These are phyloP conservation scores for Inga laurina DNA, from an alignment of 306 rosid species.

Conservation along the genomic window DNA sequence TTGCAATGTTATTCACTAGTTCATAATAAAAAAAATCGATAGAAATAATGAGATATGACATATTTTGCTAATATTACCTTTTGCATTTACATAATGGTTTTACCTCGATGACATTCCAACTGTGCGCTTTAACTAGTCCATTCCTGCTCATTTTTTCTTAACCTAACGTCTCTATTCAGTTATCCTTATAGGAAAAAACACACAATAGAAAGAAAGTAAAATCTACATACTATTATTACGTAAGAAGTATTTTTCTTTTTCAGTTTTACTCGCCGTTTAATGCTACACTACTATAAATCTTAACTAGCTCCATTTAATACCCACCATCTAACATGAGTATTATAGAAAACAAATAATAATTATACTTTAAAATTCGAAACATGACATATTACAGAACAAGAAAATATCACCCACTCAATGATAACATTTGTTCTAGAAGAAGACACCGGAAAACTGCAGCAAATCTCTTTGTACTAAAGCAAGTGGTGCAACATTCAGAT, in stretches of 20 bases:
- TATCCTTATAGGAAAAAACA: background rate
- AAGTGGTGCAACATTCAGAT: conserved; percentile 8
- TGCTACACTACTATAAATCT: no score
- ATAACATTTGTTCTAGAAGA: background rate
- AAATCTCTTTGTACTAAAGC: conserved; percentile 2
- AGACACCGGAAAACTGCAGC: background rate
- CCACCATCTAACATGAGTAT: background rate
- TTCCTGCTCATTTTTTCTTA: background rate
- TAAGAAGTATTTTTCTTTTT: no score
- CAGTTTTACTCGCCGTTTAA: background rate
- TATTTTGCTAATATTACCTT: no score
- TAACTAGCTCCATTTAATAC: background rate
- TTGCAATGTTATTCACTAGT: background rate
- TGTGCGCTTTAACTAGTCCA: background rate
- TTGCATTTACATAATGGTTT: no score
- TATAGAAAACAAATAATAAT: no score
- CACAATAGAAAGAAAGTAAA: background rate
- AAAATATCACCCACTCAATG: background rate
- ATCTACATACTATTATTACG: no score
- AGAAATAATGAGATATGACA: background rate
- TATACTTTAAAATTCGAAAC: no score
- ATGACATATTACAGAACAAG: background rate
- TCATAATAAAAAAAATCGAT: background rate
- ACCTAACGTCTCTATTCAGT: background rate
- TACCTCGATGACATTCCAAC: no score